phyloP scores from a whole-genome alignment of 495 filamentous ascomycete species.

The Hypoxylon perforatum region DNA sequence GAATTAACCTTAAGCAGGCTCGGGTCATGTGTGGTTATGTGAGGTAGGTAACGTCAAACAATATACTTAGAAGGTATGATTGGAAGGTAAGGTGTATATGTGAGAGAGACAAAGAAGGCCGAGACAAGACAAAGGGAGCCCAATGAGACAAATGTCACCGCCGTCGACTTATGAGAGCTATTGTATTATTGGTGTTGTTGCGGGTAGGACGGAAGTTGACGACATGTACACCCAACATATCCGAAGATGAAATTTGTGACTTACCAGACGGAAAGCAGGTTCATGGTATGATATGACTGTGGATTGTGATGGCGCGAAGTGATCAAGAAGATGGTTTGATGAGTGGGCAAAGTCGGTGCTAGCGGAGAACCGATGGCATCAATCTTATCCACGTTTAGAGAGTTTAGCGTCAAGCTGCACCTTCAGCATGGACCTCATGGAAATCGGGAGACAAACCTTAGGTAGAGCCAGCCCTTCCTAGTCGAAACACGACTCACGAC shows the following conservation, averaged over 20 bases:
- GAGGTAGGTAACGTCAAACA: neutral
- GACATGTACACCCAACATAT: neutral
- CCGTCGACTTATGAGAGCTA: neutral
- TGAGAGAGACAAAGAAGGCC: constrained; percentile 26
- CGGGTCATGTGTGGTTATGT: neutral
- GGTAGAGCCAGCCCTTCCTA: constrained; percentile 7
- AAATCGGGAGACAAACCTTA: constrained; percentile 11
- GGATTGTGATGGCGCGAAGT: neutral
- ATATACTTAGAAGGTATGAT: no score
- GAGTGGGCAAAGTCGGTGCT: constrained; percentile 2
- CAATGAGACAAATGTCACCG: constrained; percentile 3
- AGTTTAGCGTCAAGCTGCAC: neutral
- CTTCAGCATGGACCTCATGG: no score
- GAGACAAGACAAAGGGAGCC: constrained; percentile 16
- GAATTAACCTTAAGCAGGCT: constrained; percentile 2
- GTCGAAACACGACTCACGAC: constrained; percentile 23
- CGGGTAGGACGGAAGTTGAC: neutral
- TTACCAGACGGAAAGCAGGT: constrained; percentile 26
- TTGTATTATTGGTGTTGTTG: neutral
- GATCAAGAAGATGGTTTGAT: neutral
- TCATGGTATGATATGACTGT: constrained; percentile 10
- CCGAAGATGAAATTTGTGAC: constrained; percentile 3
- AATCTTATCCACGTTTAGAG: constrained; percentile 19
- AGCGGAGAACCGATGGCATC: constrained; percentile 17
- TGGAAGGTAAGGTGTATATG: neutral